A percentile compares a stretch with the other conserved stretches of the same genome.
Conservation (phyloP, 352 stramenopile genomes). For the Paralagenidium karlingii region DNA sequence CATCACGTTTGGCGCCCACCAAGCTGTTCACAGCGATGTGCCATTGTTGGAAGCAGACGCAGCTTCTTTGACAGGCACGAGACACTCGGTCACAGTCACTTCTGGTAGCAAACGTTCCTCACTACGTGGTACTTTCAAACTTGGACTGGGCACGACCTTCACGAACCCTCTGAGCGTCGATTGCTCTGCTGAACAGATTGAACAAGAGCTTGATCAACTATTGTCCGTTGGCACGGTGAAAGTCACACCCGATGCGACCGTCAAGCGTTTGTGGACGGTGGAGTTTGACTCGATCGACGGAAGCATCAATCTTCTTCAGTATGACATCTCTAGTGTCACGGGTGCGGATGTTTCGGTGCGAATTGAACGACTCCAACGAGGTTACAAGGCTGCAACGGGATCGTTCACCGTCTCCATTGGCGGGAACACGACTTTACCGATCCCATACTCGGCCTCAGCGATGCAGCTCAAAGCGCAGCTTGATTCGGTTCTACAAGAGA, state of each 20-base stretch:
- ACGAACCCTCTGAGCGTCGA: neutral
- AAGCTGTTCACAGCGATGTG: neutral
- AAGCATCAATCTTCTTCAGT: neutral
- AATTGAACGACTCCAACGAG: neutral
- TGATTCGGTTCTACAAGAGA: neutral
- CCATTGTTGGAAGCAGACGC: constrained; percentile 7
- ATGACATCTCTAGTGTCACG: neutral
- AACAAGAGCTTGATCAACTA: neutral
- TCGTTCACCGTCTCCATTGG: neutral
- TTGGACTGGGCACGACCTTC: neutral
- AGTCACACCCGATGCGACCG: too few relatives aligned
- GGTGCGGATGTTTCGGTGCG: neutral
- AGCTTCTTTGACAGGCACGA: constrained; percentile 2
- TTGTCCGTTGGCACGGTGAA: neutral
- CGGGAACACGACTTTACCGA: neutral
- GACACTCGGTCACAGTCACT: neutral
- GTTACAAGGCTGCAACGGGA: neutral
- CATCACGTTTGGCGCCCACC: constrained; percentile 13
- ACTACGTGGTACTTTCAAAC: neutral
- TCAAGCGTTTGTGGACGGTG: too few relatives aligned
- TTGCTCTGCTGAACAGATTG: neutral
- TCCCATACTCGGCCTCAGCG: neutral
- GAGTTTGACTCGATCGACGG: neutral
- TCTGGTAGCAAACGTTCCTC: neutral
- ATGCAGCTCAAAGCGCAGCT: neutral